Base-by-base conservation (phyloP, 2,329 filamentous ascomycete genomes). In the Dothiorella sarmentorum region DNA sequence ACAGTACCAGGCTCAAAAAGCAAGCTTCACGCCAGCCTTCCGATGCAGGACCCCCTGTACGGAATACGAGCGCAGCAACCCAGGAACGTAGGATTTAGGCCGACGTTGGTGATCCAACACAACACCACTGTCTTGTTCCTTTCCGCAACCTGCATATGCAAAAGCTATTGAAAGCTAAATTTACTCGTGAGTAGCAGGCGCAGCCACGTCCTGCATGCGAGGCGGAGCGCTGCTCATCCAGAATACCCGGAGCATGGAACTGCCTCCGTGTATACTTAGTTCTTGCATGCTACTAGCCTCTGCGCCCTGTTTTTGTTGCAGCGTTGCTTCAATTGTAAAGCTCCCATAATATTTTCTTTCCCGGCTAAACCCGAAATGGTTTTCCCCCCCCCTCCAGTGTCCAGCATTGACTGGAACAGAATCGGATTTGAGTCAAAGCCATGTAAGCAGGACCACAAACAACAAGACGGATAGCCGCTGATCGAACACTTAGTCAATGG, bases 371-470 rank as follows among this genome's bases (percentile, higher is more conserved):
- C 27, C n/a, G 56, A 49, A n/a, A 63, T 62, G 60, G 31, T 40
- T 11, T 62, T 62, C 33, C 61, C 62, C 13, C 62, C 62, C 9
- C 51, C 62, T 51, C 60, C 37, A 60, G 27, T 57, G 60, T 26
- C 60, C 24, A 55, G 60, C 20, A 53, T 64, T 7, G 52, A 63
- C 44, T 64, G 63, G 63, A 61, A 61, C 38, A 37, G 56, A 13
- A 61, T 63, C 26, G 63, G 60, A 27, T 33, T 62, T 56, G 20
- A 55, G 44, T 43, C 59, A 42, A 24, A 59, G 57, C 29, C 24
- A 38, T 56, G 37, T 59, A 52, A 42, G 20, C n/a, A 35, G 37
- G n/a, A 27, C 18, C 33, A 24, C 22, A 44, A n/a, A 15, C 29
- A 29, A 24, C 18, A 18, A 49, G 24, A 9, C 1, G 13, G 26